Evolutionary conservation across 805 yeast species (phyloP).

Genomic region (Teunomyces stri): DNA sequence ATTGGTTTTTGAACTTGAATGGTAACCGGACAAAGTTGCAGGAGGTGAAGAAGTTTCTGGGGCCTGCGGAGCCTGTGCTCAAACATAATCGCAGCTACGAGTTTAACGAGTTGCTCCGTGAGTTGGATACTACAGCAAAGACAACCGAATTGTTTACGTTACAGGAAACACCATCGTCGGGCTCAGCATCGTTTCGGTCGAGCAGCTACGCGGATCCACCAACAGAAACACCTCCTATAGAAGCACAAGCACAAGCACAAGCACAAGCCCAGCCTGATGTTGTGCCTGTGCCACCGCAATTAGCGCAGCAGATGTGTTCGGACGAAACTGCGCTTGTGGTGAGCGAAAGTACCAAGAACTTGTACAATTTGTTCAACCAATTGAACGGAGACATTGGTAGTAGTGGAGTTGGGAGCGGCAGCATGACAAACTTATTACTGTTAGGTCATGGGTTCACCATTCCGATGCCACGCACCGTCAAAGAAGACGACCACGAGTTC

Average conservation of each 20-base stretch:
- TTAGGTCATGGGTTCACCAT: conserved; percentile 10
- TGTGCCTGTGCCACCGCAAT: conserved; percentile 3
- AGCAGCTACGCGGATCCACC: not conserved
- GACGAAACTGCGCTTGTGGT: conserved; percentile 6
- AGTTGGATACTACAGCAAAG: conserved; percentile 5
- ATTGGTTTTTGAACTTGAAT: conserved; percentile 22
- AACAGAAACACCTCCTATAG: not conserved
- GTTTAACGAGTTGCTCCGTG: conserved; percentile 1
- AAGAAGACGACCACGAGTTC: not conserved
- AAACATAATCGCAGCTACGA: not conserved
- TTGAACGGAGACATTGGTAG: conserved; percentile 20
- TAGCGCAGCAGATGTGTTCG: conserved; percentile 1
- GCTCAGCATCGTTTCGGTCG: not conserved
- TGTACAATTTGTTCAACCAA: conserved; percentile 29
- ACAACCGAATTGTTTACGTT: not conserved
- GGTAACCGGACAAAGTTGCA: conserved; percentile 7
- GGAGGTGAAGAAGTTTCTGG: conserved; percentile 2
- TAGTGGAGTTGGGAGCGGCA: not conserved
- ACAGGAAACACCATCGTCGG: not conserved
- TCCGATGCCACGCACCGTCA: not conserved
- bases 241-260: not conserved
- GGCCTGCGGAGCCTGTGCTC: not conserved
- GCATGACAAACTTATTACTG: conserved; percentile 24
- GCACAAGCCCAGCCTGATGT: not conserved
- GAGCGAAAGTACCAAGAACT: conserved; percentile 30